Base-by-base conservation (phyloP, 768 basidiomycete species). In the Xerocomellus amylosporus region DNA sequence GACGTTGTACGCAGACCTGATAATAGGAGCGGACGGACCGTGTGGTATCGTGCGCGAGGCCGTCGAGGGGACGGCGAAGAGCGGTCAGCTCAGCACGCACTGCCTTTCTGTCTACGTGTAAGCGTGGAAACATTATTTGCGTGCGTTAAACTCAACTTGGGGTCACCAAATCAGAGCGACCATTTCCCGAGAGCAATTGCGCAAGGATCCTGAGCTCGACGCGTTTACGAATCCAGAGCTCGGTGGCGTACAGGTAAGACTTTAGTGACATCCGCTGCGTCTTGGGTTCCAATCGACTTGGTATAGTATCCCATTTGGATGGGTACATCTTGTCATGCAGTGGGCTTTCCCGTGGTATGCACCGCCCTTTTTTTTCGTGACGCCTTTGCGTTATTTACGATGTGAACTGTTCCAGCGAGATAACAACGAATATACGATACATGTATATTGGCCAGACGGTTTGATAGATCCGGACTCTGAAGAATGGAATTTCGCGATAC, bases 21-120 rank as follows among this genome's bases (percentile, higher is more conserved):
- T 85, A 33, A 73, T 85, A 14, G 83, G 80, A 22, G 84, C 83
- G 14, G 84, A 86, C 66, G 84, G 85, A 7, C 70, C 74, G 40
- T 62, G 70, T 34, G 80, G 81, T 20, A 24, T 77, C n/a, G 68
- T 74, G 19, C 62, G 64, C 14, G 53, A 70, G 12, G 59, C 77
- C 6, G 58, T 74, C 30, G 68, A 65, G 5, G 62, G 66, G 26
- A 60, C 66, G 22, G 69, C 70, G 28, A 63, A 66, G 44, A 53
- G 60, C 5, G 52, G 60, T 4, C 55, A 48, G 12, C 62, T 62
- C 43, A 53, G 57, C 49, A 39, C 60, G 44, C 20, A 68, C 55
- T 72, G 71, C 43, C 55, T 62, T 45, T 62, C 60, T 8, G 69
- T 79, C 59, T 82, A 79, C 54, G 75, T 74, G 79, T 78, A 46